phyloP scores from a whole-genome alignment of 257 asterid genomes.

The Cordia subcordata region DNA sequence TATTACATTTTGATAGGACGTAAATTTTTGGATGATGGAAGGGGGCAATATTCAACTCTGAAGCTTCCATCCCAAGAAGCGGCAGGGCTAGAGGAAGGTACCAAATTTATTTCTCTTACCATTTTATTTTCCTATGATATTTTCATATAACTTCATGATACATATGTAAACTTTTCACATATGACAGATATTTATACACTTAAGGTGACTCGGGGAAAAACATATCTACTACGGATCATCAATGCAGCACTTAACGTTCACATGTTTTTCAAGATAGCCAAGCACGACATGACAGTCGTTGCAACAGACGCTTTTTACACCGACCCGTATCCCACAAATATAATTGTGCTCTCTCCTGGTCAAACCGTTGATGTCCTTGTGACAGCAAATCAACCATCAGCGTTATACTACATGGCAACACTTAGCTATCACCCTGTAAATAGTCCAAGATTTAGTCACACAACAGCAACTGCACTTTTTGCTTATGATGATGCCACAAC shows the following conservation, averaged over 20 bases:
- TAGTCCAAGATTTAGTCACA: neutral
- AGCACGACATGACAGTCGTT: constrained; percentile 4
- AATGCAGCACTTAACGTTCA: neutral
- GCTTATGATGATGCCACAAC: neutral
- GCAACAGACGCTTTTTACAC: constrained; percentile 2
- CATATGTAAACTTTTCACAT: neutral
- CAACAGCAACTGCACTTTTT: constrained; percentile 1
- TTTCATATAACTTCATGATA: neutral
- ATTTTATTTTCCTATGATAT: neutral
- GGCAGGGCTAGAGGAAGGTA: neutral
- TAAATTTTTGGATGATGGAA: neutral
- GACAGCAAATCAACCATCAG: constrained; percentile 1
- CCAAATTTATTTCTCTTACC: neutral
- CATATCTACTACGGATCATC: constrained; percentile 7
- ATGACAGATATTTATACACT: constrained; percentile 1
- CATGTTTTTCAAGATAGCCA: constrained; percentile 2
- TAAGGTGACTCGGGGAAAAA: constrained; percentile 4
- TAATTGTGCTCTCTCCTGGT: neutral
- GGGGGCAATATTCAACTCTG: neutral
- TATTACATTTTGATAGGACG: neutral
- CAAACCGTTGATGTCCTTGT: constrained; percentile 1
- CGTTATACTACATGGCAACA: constrained; percentile 1
- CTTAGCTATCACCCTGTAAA: neutral
- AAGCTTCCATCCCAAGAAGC: neutral
- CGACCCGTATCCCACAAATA: neutral